phyloP scores from a whole-genome alignment of 2,329 filamentous ascomycete genomes.

The Colletotrichum melonis region DNA sequence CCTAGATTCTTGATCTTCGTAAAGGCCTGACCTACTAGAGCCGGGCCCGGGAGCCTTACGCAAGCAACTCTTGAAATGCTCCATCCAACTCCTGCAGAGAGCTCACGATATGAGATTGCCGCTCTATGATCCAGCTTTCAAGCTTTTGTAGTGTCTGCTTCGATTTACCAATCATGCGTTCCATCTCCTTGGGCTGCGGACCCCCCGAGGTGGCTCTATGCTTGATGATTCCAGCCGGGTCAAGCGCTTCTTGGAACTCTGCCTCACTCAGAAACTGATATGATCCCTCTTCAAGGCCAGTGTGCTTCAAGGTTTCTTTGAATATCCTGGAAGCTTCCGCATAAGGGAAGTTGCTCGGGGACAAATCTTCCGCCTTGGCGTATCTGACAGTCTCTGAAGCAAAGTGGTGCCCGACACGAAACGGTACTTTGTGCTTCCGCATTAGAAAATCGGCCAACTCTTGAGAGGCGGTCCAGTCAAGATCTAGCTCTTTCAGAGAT shows the following conservation, averaged over 20 bases:
- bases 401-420: conserved; percentile 32
- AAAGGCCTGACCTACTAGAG: not conserved
- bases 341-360: conserved; percentile 22
- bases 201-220: conserved; percentile 23
- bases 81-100: not conserved
- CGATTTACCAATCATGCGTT: conserved; percentile 14
- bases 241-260: conserved; percentile 6
- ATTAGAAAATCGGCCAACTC: conserved; percentile 26
- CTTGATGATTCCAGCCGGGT: conserved; percentile 21
- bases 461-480: conserved; percentile 32
- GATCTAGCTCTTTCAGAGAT: conserved; percentile 20
- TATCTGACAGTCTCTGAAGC: conserved; percentile 27
- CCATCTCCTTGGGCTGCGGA: conserved; percentile 24
- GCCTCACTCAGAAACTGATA: conserved; percentile 2
- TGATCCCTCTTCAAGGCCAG: not conserved
- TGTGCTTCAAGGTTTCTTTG: not conserved
- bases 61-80: not conserved
- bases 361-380: conserved; percentile 3
- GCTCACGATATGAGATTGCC: not conserved
- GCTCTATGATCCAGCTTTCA: conserved; percentile 3
- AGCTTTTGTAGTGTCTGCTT: not conserved
- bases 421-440: conserved; percentile 22
- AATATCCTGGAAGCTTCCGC: conserved; percentile 18
- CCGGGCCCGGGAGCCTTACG: not conserved
- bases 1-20: too few species aligned